Evolutionary conservation across 805 yeast genomes (phyloP).

Genomic region (Myxozyma geophila): DNA sequence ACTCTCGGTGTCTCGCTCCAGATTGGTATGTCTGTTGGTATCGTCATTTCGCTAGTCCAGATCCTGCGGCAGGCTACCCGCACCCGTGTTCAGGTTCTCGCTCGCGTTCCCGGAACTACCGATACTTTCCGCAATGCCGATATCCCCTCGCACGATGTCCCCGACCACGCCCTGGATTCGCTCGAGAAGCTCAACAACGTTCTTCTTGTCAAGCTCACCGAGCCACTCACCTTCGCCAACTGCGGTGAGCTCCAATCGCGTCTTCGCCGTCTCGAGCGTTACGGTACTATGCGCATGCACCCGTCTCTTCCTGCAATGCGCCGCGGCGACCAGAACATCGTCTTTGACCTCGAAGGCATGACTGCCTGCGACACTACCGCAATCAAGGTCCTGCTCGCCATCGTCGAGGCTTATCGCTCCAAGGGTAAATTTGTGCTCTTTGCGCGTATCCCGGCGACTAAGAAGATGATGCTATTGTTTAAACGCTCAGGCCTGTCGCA

Average conservation of each 20-base stretch:
- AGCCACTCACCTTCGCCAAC: slow-evolving; percentile 87
- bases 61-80: slow-evolving; percentile 79
- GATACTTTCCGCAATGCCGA: slow-evolving; percentile 75
- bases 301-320: slow-evolving; percentile 69
- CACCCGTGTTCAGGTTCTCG: slow-evolving; percentile 83
- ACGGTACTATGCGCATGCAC: slow-evolving; percentile 74
- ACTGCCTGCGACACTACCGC: slow-evolving; percentile 79
- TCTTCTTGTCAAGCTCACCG: slow-evolving; percentile 79
- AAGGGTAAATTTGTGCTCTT: slow-evolving; percentile 63
- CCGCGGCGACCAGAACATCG: slow-evolving; percentile 57
- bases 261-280: slow-evolving; percentile 69
- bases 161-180: slow-evolving; percentile 49
- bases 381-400: slow-evolving; percentile 67
- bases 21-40: slow-evolving; percentile 87
- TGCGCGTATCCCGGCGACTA: slow-evolving; percentile 59
- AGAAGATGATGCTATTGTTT: slow-evolving; percentile 56
- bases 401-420: slow-evolving; percentile 58
- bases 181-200: slow-evolving; percentile 67
- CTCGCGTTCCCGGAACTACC: slow-evolving; percentile 58
- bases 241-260: slow-evolving; percentile 74
- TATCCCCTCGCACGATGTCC: slow-evolving; percentile 28
- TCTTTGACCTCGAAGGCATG: slow-evolving; percentile 84
- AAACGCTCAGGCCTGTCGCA: slow-evolving; percentile 59
- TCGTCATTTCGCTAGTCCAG: slow-evolving; percentile 74
- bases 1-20: slow-evolving; percentile 81